Evolutionary conservation across 2,329 filamentous ascomycete genomes (phyloP).

Genomic region (Ascochyta viciae-villosae): DNA sequence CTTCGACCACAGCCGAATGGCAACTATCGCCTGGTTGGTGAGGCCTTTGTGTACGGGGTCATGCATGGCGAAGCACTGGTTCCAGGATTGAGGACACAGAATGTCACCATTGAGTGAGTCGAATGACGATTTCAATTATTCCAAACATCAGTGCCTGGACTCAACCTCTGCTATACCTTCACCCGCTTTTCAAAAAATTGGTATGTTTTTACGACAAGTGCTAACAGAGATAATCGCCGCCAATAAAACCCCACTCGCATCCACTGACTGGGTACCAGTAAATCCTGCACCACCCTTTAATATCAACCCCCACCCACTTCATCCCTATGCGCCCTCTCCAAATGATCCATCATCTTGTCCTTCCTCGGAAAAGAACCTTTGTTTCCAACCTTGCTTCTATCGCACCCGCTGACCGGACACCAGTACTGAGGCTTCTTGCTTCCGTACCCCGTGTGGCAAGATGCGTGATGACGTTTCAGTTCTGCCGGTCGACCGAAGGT

Average conservation of each 20-base stretch:
- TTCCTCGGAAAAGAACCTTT: slow-evolving; percentile 9
- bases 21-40: slow-evolving; percentile 30
- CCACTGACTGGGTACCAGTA: slow-evolving; percentile 12
- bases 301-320: neutral
- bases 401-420: slow-evolving; percentile 10
- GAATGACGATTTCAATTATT: neutral
- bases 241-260: slow-evolving; percentile 3
- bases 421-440: slow-evolving; percentile 5
- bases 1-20: slow-evolving; percentile 25
- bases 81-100: slow-evolving; percentile 15
- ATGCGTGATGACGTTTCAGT: slow-evolving; percentile 11
- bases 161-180: neutral
- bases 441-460: neutral
- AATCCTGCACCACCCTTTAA: neutral
- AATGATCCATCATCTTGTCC: slow-evolving; percentile 21
- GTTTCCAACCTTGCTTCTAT: slow-evolving; percentile 1
- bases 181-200: neutral
- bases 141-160: neutral
- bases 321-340: slow-evolving; percentile 9
- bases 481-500: slow-evolving; percentile 11
- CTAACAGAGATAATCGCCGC: slow-evolving; percentile 10
- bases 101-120: slow-evolving; percentile 22
- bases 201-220: slow-evolving; percentile 13
- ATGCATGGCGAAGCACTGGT: slow-evolving; percentile 32
- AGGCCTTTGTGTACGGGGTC: slow-evolving; percentile 35